These are phyloP conservation scores for Rhododendron williamsianum DNA, from an alignment of 148 eudicot species.

Conservation along the genomic window DNA sequence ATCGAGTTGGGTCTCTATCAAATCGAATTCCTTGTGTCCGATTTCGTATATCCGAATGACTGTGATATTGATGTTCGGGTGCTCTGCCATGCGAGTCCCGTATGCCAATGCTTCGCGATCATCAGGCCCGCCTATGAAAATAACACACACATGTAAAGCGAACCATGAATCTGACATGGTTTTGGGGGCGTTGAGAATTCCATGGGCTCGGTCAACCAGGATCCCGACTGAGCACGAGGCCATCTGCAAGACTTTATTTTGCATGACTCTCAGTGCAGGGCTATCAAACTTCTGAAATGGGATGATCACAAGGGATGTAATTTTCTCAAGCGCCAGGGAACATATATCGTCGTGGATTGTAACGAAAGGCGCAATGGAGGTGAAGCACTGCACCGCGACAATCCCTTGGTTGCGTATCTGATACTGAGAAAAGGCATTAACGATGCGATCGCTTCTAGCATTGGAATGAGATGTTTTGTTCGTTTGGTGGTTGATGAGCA, in stretches of 20 bases:
- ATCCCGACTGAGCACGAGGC: conserved; percentile 22
- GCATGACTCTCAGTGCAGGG: background rate
- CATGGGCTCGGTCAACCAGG: conserved; percentile 16
- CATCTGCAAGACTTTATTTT: background rate
- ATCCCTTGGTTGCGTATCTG: background rate
- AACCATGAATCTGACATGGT: background rate
- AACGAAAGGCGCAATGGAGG: conserved; percentile 26
- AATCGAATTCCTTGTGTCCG: background rate
- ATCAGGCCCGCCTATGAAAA: conserved; percentile 39
- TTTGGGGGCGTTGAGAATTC: background rate
- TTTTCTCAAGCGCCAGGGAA: conserved; percentile 13
- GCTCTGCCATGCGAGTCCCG: conserved; percentile 20
- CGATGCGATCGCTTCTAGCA: conserved; percentile 22
- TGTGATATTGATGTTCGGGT: conserved; percentile 16
- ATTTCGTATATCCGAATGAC: conserved; percentile 21
- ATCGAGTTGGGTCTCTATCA: background rate
- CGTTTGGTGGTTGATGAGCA: conserved; percentile 10
- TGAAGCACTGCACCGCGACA: conserved; percentile 14
- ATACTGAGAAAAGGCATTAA: conserved; percentile 10
- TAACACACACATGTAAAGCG: background rate
- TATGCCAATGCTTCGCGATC: conserved; percentile 38
- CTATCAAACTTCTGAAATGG: conserved; percentile 9
- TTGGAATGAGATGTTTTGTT: background rate
- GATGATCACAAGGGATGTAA: conserved; percentile 24
- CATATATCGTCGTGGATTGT: conserved; percentile 18